Percentiles rank a stretch among this genome's conserved stretches.
Conservation (phyloP, 78 protist species). For the slime mould (Dictyostelium discoideum) region dicty_2.7 NC_007091.3:942501-943000, state of each 20-base stretch:
- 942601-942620: not conserved
- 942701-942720: conserved; percentile 24
- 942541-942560: too few species aligned
- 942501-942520: not conserved
- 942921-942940: not conserved
- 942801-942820: conserved; percentile 54
- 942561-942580: too few species aligned
- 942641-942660: conserved; percentile 27
- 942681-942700: conserved; percentile 39
- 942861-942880: conserved; percentile 68
- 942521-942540: not conserved
- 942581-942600: too few species aligned
- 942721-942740: conserved; percentile 47
- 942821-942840: conserved; percentile 1
- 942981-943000: not conserved
- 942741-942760: conserved; percentile 47
- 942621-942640: not conserved
- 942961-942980: conserved; percentile 6
- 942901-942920: not conserved
- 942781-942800: conserved; percentile 47
- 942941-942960: conserved; percentile 77
- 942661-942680: conserved; percentile 40
- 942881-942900: too few species aligned
- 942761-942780: conserved; percentile 40
- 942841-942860: conserved; percentile 63